Conservation (phyloP, 2,329 filamentous ascomycete genomes). For the Monosporascus sp. region DNA sequence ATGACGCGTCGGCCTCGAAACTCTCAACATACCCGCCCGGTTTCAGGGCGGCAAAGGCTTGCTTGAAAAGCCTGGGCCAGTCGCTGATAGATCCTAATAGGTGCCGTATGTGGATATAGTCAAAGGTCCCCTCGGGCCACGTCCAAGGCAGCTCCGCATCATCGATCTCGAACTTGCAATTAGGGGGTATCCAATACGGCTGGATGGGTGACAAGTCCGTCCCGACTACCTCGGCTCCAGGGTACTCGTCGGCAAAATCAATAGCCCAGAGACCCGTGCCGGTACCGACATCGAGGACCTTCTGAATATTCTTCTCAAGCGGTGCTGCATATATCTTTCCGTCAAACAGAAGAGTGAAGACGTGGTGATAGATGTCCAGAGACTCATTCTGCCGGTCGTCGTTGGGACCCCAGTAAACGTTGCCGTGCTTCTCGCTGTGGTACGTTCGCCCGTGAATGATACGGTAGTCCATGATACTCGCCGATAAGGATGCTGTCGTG, state of each 20-base stretch:
- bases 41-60: slow-evolving; percentile 16
- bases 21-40: slow-evolving; percentile 20
- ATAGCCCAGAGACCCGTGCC: slow-evolving; percentile 41
- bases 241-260: slow-evolving; percentile 15
- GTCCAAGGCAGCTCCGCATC: slow-evolving; percentile 47
- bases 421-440: not conserved
- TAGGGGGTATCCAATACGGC: slow-evolving; percentile 36
- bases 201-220: slow-evolving; percentile 20
- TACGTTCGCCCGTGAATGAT: not conserved
- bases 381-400: not conserved
- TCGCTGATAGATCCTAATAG: slow-evolving; percentile 41
- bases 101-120: slow-evolving; percentile 44
- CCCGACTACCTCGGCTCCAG: slow-evolving; percentile 14
- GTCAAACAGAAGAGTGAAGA: not conserved
- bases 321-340: slow-evolving; percentile 13
- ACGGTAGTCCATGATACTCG: slow-evolving; percentile 1
- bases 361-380: not conserved
- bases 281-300: slow-evolving; percentile 26
- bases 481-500: slow-evolving; percentile 1
- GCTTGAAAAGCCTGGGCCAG: slow-evolving; percentile 13
- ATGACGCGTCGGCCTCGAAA: slow-evolving; percentile 15
- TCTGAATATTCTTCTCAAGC: slow-evolving; percentile 12
- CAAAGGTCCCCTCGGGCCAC: slow-evolving; percentile 37
- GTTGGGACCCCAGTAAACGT: slow-evolving; percentile 1
- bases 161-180: slow-evolving; percentile 48